Evolutionary conservation across 1,284 basidiomycete species (phyloP), one percentile per base, ranked within the genome.

Genomic region (Malassezia furfur): DNA sequence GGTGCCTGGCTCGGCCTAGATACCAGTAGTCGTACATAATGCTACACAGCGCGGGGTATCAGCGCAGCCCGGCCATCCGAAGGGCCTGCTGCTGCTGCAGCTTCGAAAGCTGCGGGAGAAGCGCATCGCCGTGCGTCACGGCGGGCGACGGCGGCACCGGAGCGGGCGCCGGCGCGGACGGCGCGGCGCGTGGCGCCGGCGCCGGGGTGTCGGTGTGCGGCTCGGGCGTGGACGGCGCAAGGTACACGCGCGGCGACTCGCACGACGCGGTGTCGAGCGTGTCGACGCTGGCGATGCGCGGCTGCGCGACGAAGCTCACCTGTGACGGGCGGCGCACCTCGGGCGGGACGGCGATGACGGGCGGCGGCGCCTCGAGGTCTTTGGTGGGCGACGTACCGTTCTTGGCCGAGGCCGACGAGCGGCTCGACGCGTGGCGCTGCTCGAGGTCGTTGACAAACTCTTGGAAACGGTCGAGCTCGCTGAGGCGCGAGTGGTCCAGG

Each of bases 21-120:
- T 47, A 47, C 45, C 45, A 32, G 30, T 47, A 32, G 35, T 34
- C 17, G 31, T 28, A 36, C 15, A 40, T 22, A 28, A 17, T 35
- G 19, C 30, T 31, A 47, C 22, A 32, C 4, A 47, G 7, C 15
- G 25, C 25, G 10, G 39, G 39, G 19, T 47, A 47, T 47, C 12
- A 36, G 22, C 39, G 22, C 21, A 57, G 11, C n/a, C 54, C 54
- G 6, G 54, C 54, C 54, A 57, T 57, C 28, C 49, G 54, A 31
- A 57, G 14, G 12, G 54, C 54, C 19, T 44, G 54, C 30, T 57
- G 43, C n/a, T 41, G 39, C 32, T 57, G 54, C 36, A 19, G 36
- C 5, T 10, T 2, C 11, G 45, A 47, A 10, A 47, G 45, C 35
- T 17, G 31, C 21, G 45, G 45, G 14, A 48, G 32, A 17, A 8